Evolutionary conservation across 352 stramenopile species (phyloP), one percentile per base, ranked within the genome.

Genomic region (Pythium biforme): DNA sequence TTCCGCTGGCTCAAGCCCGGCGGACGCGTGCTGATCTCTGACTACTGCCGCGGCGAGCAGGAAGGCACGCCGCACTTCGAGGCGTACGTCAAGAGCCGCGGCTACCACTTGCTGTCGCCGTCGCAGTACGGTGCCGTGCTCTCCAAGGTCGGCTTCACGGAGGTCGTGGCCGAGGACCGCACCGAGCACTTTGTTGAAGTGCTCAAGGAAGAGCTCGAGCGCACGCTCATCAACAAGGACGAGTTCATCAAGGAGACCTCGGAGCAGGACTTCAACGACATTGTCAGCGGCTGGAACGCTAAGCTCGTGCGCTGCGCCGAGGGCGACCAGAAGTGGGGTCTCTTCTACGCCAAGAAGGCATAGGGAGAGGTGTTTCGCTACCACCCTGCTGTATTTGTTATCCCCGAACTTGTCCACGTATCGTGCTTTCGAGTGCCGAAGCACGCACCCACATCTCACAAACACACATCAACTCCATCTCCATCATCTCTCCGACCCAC

Each of bases 1-100:
- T 86, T 79, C 59, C 52, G 57, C 17, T 90, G 81, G 81, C 64
- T 90, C 43, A 87, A 88, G 58, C 81, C 81, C 48, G 77, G 81
- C 12, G 81, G 81, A 39, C 69, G 71, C 11, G 54, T 90, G 45
- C 61, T 90, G 8, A 86, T 90, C 49, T 87, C 81, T 25, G 81
- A 90, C 41, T 79, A 79, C 51, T 79, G 72, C 59, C 64, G 73
- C 33, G 66, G 73, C n/a, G 65, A 72, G 19, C 60, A 76, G 31
- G 45, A 67, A 6, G 43, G 43, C 15, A 39, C 55, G 15, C 54
- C 52, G 23, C 59, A 73, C 31, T 79, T 79, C 62, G 39, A 73
- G 45, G 64, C 60, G 5, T 79, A 79, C 51, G 72, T 79, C 37
- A 62, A 61, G 49, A 61, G 48, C n/a, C 72, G 72, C 19, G 72